Percentiles rank a stretch among this genome's conserved stretches.
Conservation (phyloP, 208 protist species). For the Trypanosoma theileri region DNA sequence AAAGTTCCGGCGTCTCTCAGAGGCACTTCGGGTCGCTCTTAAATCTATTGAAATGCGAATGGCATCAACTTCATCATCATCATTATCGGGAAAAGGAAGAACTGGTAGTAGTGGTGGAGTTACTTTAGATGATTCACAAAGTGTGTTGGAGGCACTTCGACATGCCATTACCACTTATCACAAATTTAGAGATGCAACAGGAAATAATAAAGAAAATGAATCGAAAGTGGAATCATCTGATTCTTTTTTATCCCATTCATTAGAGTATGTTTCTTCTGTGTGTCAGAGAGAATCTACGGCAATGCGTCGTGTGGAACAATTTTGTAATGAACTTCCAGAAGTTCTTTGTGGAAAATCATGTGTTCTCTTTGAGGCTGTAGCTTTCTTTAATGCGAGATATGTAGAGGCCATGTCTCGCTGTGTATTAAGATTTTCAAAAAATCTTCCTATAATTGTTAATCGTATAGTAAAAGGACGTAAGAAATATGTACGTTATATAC, state of each 20-base stretch:
- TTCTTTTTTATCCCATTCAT: constrained; percentile 45
- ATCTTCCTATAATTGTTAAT: constrained; percentile 78
- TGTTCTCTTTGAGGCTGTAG: constrained; percentile 80
- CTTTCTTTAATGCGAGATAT: constrained; percentile 78
- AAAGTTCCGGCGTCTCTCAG: constrained; percentile 67
- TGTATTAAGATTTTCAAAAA: constrained; percentile 76
- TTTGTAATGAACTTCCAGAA: constrained; percentile 67
- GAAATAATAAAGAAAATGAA: background rate
- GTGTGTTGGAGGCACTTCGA: constrained; percentile 53
- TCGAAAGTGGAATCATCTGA: constrained; percentile 7
- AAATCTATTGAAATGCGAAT: constrained; percentile 51
- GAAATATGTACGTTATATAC: constrained; percentile 41
- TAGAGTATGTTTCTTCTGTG: constrained; percentile 78
- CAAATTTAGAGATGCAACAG: constrained; percentile 19
- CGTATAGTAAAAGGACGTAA: constrained; percentile 73
- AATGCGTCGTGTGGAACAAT: constrained; percentile 59
- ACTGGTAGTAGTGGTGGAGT: constrained; percentile 6
- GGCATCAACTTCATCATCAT: too few relatives aligned
- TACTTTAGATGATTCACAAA: constrained; percentile 49
- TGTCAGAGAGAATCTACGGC: constrained; percentile 66
- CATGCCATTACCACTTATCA: constrained; percentile 61
- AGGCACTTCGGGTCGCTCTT: constrained; percentile 75
- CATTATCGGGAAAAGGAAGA: background rate
- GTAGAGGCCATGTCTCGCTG: constrained; percentile 68
- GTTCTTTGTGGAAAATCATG: constrained; percentile 63